Conservation (phyloP, 108 stramenopile species). For the Mayamaea pseudoterrestris region DNA sequence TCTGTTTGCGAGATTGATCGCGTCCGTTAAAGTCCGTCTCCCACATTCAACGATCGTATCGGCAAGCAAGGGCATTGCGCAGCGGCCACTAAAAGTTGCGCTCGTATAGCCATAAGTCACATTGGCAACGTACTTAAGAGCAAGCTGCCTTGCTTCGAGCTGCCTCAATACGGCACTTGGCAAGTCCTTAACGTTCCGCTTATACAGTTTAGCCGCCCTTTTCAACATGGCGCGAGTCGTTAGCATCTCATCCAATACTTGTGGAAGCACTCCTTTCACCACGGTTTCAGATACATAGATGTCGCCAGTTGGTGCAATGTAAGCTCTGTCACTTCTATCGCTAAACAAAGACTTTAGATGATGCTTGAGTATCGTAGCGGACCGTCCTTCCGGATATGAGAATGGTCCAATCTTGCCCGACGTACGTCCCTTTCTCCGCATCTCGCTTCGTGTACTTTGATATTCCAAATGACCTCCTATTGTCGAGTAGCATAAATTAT, state of each 20-base stretch:
- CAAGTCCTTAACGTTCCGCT: slow-evolving; percentile 40
- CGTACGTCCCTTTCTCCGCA: slow-evolving; percentile 42
- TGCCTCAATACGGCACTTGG: slow-evolving; percentile 68
- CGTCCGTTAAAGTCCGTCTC: slow-evolving; percentile 67
- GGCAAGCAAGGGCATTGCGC: slow-evolving; percentile 90
- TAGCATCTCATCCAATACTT: slow-evolving; percentile 93
- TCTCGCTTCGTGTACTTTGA: slow-evolving; percentile 69
- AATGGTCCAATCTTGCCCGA: slow-evolving; percentile 53
- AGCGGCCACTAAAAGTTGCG: slow-evolving; percentile 92
- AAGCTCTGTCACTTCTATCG: slow-evolving; percentile 37
- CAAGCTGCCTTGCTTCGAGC: slow-evolving; percentile 95
- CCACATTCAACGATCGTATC: slow-evolving; percentile 96
- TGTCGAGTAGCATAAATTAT: slow-evolving; percentile 95
- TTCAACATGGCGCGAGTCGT: slow-evolving; percentile 94
- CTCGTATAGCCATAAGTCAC: slow-evolving; percentile 95
- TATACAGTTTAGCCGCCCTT: slow-evolving; percentile 83
- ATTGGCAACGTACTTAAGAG: slow-evolving; percentile 96
- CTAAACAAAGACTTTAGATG: slow-evolving; percentile 49
- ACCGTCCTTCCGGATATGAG: slow-evolving; percentile 50
- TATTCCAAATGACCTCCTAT: slow-evolving; percentile 79
- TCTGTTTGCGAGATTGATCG: slow-evolving; percentile 72
- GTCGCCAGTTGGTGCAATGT: slow-evolving; percentile 82
- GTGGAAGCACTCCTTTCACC: slow-evolving; percentile 89
- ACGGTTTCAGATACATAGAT: slow-evolving; percentile 77
- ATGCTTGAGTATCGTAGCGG: slow-evolving; percentile 59